phyloP scores from a whole-genome alignment of 2,329 filamentous ascomycete species.

The Corinectria fuckeliana region DNA sequence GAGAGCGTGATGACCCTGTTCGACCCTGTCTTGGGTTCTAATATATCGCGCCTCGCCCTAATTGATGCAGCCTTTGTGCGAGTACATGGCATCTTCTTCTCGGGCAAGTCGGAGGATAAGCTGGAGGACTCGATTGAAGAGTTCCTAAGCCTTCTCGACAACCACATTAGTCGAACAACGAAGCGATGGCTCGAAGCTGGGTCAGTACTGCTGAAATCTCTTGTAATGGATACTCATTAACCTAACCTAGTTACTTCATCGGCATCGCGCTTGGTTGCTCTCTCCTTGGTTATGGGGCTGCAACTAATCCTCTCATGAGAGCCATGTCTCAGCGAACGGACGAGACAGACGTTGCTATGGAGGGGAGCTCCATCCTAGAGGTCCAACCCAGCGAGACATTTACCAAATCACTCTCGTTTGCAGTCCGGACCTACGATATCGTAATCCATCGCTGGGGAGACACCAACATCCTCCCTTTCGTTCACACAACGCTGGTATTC shows the following conservation, averaged over 20 bases:
- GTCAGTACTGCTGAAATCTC: slow-evolving; percentile 27
- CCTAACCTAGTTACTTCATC: slow-evolving; percentile 40
- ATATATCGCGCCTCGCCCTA: slow-evolving; percentile 40
- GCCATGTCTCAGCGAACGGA: slow-evolving; percentile 41
- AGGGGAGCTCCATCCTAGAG: slow-evolving; percentile 35
- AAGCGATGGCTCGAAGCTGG: slow-evolving; percentile 60
- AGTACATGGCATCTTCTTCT: slow-evolving; percentile 70
- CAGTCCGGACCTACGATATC: slow-evolving; percentile 51
- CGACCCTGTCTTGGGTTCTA: slow-evolving; percentile 58
- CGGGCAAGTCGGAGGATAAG: slow-evolving; percentile 52
- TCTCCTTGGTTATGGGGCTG: slow-evolving; percentile 44
- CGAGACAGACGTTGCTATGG: slow-evolving; percentile 37
- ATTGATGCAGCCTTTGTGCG: slow-evolving; percentile 68
- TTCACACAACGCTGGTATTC: slow-evolving; percentile 69
- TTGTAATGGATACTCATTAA: not conserved
- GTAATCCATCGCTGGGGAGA: slow-evolving; percentile 62
- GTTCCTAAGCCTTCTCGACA: slow-evolving; percentile 62
- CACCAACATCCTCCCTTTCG: slow-evolving; percentile 64
- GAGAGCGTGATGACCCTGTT: slow-evolving; percentile 76
- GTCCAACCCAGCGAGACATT: slow-evolving; percentile 39
- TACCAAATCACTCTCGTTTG: slow-evolving; percentile 48
- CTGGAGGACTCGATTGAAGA: slow-evolving; percentile 53
- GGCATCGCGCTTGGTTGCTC: slow-evolving; percentile 42
- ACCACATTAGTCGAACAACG: slow-evolving; percentile 59
- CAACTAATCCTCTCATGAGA: slow-evolving; percentile 55